Evolutionary conservation across 164 flowering plant genomes (phyloP).

Genomic region (Chimonanthus salicifolius): DNA sequence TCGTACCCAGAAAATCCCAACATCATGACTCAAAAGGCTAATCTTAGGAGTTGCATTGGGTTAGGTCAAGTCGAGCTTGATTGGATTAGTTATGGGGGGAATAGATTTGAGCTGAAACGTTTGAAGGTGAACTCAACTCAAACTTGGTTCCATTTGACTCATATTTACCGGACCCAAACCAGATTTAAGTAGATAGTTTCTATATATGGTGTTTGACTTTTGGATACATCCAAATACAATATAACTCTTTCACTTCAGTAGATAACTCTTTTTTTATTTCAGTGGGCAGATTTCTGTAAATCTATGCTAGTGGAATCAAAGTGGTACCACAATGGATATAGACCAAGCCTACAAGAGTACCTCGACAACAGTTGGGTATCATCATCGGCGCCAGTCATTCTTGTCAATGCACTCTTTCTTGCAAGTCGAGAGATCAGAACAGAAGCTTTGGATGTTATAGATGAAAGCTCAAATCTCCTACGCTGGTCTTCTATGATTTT

Average conservation of each 20-base stretch:
- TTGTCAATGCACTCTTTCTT: constrained; percentile 15
- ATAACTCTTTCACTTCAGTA: too few species aligned
- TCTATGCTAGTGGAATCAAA: constrained; percentile 25
- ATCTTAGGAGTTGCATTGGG: neutral
- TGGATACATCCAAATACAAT: neutral
- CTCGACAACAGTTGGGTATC: constrained; percentile 34
- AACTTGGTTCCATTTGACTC: neutral
- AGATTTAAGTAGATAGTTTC: neutral
- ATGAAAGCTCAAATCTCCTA: neutral
- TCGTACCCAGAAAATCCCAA: too few species aligned
- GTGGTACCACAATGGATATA: constrained; percentile 21
- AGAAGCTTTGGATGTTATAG: constrained; percentile 7
- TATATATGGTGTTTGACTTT: neutral
- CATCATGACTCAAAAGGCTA: neutral
- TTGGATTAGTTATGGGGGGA: neutral
- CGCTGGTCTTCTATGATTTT: constrained; percentile 4
- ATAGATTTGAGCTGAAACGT: too few species aligned
- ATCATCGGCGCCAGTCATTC: constrained; percentile 27
- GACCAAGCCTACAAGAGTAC: constrained; percentile 29
- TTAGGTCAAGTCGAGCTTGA: neutral
- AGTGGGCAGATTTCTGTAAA: constrained; percentile 10
- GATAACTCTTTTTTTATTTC: neutral
- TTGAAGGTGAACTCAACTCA: too few species aligned
- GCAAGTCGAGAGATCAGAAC: neutral
- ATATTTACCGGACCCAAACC: neutral